Base-by-base conservation (phyloP, 345 rosid genomes). In the Gossypium turneri region DNA sequence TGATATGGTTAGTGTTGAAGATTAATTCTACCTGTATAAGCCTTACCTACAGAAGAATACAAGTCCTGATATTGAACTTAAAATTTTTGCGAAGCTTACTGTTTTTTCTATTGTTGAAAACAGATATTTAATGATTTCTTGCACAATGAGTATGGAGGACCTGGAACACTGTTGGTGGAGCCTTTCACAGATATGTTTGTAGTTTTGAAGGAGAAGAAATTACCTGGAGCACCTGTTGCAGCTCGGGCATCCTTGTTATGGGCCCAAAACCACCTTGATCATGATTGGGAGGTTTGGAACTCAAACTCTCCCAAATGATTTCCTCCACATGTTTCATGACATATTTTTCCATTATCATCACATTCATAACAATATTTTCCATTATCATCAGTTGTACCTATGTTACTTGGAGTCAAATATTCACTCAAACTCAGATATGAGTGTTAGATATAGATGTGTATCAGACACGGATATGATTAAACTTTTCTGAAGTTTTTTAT, bases 171-270 rank as follows among this genome's bases (percentile, higher is more conserved):
- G 67, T 44, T 63, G 80, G 85, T 79, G 77, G 86, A 88, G 80
- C 89, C 94, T 65, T 82, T 86, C 47, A 75, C 85, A 2, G 82
- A 85, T 63, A 80, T 79, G 84, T 56, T 83, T 60, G 77, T 82
- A 82, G 77, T 82, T 67, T 72, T 75, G n/a, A 81, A 84, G 82
- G 84, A 77, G 45, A 85, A 67, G 75, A 79, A 76, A 61, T 58
- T 58, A 24, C 85, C 88, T 45, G 91, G 87, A 71, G 87, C 86
- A 45, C 73, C 84, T 74, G 69, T 74, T 17, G 85, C 88, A 55
- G 85, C 82, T 27, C 58, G 84, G 56, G 75, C 85, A 16, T 76
- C 88, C 2, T 56, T 56, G 60, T 56, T 56, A 56, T 56, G 86
- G 85, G 85, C 85, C 68, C 86, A 84, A 75, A 85, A 58, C 12